Evolutionary conservation across 1,139 yeast species (phyloP), one percentile per base, ranked within the genome.

Genomic region (Protomyces macrosporus): DNA sequence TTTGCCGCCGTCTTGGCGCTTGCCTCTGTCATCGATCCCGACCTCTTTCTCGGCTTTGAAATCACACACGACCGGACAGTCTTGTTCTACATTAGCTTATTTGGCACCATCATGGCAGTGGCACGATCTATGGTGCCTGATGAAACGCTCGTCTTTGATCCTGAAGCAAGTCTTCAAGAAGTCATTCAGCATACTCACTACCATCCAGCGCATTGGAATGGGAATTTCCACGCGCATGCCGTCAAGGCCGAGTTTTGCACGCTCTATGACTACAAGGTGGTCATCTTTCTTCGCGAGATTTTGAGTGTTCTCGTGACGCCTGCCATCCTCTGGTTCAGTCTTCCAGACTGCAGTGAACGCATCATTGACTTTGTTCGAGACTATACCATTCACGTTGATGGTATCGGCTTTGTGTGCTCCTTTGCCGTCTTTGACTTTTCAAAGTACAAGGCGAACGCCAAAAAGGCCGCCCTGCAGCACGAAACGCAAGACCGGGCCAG

Each of bases 331-430:
- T 90, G 96, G 89, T 85, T 87, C 72, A 84, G 90, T 37, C 77
- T 93, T 36, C 90, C 96, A 12, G 80, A 80, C 59, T 81, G 84
- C 56, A 79, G 93, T 14, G 91, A 89, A 40, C 79, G 83, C 45
- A 87, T 93, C 53, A 83, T 93, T 45, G 98, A 93, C 72, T 93
- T 93, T 71, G 89, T 91, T 74, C 76, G 98, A 65, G 97, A 93
- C 67, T 87, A 84, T 69, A 85, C 96, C 9, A 85, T 90, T 10
- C 95, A 91, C 73, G 90, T 91, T 56, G 98, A 91, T 75, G 98
- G 97, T 0, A 77, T 93, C 54, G 99, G 98, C 0, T 88, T 91
- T 71, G 96, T 93, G 45, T 93, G 98, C 72, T 86, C 89, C 53
- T 90, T 86, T 79, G 98, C 98, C 2, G 88, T 89, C 84, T 95